Percentiles rank a stretch among this genome's conserved stretches.
Conservation (phyloP, 2,329 filamentous ascomycete species). For the Thermoascus crustaceus region DNA sequence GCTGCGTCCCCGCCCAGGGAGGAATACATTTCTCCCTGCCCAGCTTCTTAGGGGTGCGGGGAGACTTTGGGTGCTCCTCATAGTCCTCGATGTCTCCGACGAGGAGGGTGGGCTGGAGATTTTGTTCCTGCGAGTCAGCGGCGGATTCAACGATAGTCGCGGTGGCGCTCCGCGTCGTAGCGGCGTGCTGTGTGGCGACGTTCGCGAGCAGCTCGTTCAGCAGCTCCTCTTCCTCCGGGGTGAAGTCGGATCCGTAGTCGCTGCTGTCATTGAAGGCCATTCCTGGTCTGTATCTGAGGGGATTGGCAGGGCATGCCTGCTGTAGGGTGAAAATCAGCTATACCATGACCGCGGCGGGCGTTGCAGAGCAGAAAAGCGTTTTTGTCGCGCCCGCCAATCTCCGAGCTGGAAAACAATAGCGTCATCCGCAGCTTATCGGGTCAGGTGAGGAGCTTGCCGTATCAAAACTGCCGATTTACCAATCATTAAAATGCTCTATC, state of each 20-base stretch:
- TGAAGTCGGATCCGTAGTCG: slow-evolving; percentile 59
- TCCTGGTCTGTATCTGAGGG: slow-evolving; percentile 9
- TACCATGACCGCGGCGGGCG: too few relatives aligned
- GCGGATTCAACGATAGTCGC: slow-evolving; percentile 10
- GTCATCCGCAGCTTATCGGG: too few relatives aligned
- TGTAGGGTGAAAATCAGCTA: slow-evolving; percentile 14
- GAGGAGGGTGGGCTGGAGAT: slow-evolving; percentile 11
- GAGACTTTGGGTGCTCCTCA: slow-evolving; percentile 25
- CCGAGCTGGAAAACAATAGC: too few relatives aligned
- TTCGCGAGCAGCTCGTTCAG: slow-evolving; percentile 45
- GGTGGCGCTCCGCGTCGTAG: slow-evolving; percentile 13
- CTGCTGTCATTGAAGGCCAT: slow-evolving; percentile 27
- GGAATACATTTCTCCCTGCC: slow-evolving; percentile 31
- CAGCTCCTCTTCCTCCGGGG: slow-evolving; percentile 48
- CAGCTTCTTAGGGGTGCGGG: slow-evolving; percentile 34
- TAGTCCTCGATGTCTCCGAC: slow-evolving; percentile 38
- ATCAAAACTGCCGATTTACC: too few relatives aligned
- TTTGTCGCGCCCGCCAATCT: too few relatives aligned
- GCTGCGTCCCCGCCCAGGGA: slow-evolving; percentile 16
- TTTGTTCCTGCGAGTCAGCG: slow-evolving; percentile 4
- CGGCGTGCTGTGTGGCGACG: slow-evolving; percentile 15
- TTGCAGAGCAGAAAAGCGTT: too few relatives aligned
- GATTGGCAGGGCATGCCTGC: slow-evolving; percentile 28
- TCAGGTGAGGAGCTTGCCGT: too few relatives aligned
- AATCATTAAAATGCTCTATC: too few relatives aligned